Conservation (phyloP, 768 basidiomycete species). For the Lentinus tigrinus region DNA sequence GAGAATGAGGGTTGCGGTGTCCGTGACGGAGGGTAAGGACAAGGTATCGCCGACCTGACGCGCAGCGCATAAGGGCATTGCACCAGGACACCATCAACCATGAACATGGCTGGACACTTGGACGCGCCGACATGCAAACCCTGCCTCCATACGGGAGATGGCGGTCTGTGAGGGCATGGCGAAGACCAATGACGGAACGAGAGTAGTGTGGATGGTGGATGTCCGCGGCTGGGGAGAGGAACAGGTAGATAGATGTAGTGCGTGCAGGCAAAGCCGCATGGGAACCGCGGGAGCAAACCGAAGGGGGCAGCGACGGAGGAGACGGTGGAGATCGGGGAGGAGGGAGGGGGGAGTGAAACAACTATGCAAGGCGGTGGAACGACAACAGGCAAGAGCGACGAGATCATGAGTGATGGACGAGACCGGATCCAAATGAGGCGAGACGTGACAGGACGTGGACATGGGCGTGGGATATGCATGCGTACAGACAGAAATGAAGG, state of each 20-base stretch:
- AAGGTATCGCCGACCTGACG: no score
- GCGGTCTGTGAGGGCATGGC: no score
- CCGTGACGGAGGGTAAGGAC: no score
- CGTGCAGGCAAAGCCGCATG: background rate
- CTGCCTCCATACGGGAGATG: no score
- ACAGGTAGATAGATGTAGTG: background rate
- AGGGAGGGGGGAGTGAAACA: background rate
- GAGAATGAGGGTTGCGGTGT: no score
- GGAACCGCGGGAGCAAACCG: background rate
- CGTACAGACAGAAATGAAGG: constrained; percentile 3
- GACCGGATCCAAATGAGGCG: background rate
- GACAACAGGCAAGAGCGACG: constrained; percentile 17
- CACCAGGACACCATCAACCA: no score
- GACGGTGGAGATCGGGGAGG: background rate
- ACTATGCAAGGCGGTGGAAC: constrained; percentile 1
- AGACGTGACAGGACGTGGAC: constrained; percentile 4
- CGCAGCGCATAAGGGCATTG: no score
- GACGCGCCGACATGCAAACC: no score
- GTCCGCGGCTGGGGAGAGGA: background rate
- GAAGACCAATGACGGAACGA: no score
- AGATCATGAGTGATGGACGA: constrained; percentile 14
- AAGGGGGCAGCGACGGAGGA: background rate
- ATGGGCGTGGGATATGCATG: background rate
- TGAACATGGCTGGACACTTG: no score
- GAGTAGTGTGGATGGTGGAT: no score